phyloP scores from a whole-genome alignment of 2,329 filamentous ascomycete genomes.

The Dactylonectria macrodidyma region DNA sequence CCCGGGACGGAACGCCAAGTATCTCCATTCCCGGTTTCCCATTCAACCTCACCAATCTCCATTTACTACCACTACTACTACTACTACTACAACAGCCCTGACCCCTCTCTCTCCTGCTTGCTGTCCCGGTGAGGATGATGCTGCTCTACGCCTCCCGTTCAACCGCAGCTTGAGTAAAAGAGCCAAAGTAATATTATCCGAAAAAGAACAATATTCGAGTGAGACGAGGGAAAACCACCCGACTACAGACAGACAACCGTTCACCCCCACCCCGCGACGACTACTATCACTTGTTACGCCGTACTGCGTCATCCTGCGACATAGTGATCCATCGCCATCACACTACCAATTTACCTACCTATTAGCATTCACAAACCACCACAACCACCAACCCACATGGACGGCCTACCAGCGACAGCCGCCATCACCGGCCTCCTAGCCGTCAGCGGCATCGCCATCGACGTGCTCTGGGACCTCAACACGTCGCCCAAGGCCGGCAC shows the following conservation, averaged over 20 bases:
- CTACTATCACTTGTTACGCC: neutral
- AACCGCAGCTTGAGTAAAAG: neutral
- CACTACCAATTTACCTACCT: neutral
- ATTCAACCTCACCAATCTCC: neutral
- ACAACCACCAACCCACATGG: slow-evolving; percentile 17
- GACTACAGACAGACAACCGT: slow-evolving; percentile 1
- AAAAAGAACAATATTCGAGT: neutral
- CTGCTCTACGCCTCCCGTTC: neutral
- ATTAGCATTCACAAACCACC: neutral
- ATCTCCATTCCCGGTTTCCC: slow-evolving; percentile 10
- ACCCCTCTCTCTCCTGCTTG: neutral
- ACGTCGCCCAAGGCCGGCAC: slow-evolving; percentile 48
- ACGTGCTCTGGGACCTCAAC: slow-evolving; percentile 54
- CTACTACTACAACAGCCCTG: too few species aligned
- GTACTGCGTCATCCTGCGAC: neutral
- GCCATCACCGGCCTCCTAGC: slow-evolving; percentile 56
- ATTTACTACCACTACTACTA: neutral
- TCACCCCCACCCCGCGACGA: neutral
- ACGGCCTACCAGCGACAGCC: slow-evolving; percentile 52
- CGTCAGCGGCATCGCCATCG: slow-evolving; percentile 53
- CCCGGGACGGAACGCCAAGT: slow-evolving; percentile 25
- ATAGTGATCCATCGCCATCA: slow-evolving; percentile 1
- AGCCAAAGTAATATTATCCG: neutral
- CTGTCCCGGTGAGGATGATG: slow-evolving; percentile 21
- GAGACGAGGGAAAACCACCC: neutral